A percentile compares a stretch with the other conserved stretches of the same genome.
These are phyloP conservation scores for Fusarium citri DNA, from an alignment of 2,329 filamentous ascomycete genomes.

Conservation along the genomic window DNA sequence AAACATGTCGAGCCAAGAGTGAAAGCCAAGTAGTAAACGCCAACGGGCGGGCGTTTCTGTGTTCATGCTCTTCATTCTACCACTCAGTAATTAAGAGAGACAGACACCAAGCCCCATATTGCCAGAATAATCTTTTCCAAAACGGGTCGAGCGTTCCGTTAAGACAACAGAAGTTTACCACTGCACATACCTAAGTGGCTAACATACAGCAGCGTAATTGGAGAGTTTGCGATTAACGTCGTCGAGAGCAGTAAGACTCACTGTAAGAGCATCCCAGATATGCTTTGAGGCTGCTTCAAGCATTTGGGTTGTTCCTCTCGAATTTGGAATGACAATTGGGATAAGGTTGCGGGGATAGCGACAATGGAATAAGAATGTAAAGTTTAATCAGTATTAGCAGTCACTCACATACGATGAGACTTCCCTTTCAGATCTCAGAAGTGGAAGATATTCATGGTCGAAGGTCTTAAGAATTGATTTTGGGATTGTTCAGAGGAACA, in stretches of 20 bases:
- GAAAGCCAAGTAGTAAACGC: slow-evolving; percentile 33
- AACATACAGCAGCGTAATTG: not conserved
- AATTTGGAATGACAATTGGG: slow-evolving; percentile 3
- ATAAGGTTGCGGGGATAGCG: slow-evolving; percentile 20
- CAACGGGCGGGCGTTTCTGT: slow-evolving; percentile 19
- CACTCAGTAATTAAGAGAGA: not conserved
- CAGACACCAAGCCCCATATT: not conserved
- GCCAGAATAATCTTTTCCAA: not conserved
- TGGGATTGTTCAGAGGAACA: not conserved
- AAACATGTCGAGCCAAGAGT: slow-evolving; percentile 38
- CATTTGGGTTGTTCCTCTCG: not conserved
- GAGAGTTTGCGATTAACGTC: not conserved
- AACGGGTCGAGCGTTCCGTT: slow-evolving; percentile 4
- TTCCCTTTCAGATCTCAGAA: not conserved
- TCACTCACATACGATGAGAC: not conserved
- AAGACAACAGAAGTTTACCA: not conserved
- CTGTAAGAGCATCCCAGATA: not conserved
- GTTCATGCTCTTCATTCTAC: not conserved
- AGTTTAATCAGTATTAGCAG: not conserved
- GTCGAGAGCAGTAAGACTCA: not conserved
- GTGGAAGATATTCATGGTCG: not conserved
- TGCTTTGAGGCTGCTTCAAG: slow-evolving; percentile 24
- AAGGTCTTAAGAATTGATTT: not conserved
- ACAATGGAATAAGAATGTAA: not conserved
- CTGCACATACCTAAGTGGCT: not conserved